Evolutionary conservation across 345 rosid genomes (phyloP), one percentile per base, ranked within the genome.

Genomic region (Abelmoschus esculentus): DNA sequence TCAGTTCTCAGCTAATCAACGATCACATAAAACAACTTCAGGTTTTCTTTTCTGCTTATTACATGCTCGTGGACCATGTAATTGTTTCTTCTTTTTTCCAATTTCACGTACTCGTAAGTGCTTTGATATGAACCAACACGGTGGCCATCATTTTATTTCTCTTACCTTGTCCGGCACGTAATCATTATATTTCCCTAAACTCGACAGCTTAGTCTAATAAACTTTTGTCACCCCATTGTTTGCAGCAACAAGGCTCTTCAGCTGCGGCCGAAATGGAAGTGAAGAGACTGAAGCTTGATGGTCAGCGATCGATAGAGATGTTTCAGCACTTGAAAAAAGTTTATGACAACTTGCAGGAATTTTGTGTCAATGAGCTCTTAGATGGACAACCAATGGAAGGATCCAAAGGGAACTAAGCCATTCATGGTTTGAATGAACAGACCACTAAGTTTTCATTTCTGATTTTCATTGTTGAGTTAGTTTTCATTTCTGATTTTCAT

Each of bases 191-290:
- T 56, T 59, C 26, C 19, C 61, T 64, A 6, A 3, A 52, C 29
- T 64, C 10, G 31, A 72, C 13, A 58, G 34, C 31, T 17, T 36
- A 71, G 44, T 28, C 10, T 18, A 22, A 55, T 7, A 38, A 7
- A 17, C 31, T 69, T 10, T 70, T n/a, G 15, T 53, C 50, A 47
- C 44, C 61, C 44, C 42, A 22, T 32, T 76, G 31, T 47, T 1
- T 73, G 68, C 85, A 86, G 93, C 77, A 72, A 83, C 84, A 73
- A 71, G 86, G 86, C 32, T 79, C 86, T 65, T 74, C 82, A 40
- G 86, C 87, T 34, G 90, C 92, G 50, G 77, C 83, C 26, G 90
- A 90, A 80, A 83, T 86, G 70, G 96, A 87, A 78, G 70, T 80
- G 73, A 91, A 85, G 76, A 87, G 80, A 73, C 61, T 86, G 70